These are phyloP conservation scores for Capniomyces stellatus DNA, from an alignment of 371 early-diverging fungal species.

Conservation along the genomic window DNA sequence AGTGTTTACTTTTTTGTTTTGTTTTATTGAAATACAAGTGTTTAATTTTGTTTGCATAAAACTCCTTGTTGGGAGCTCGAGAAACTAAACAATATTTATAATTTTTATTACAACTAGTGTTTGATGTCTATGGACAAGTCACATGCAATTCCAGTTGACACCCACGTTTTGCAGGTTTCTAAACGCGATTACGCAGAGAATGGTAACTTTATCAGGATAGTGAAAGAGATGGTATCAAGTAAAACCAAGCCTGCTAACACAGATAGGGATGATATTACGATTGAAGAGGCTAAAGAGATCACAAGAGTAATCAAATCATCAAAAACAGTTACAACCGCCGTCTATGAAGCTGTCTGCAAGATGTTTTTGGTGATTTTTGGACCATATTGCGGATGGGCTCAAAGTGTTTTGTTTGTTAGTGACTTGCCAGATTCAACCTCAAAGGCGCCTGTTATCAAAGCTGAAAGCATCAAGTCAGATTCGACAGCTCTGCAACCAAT, in stretches of 20 bases:
- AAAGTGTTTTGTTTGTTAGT: conserved; percentile 45
- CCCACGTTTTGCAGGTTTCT: conserved; percentile 84
- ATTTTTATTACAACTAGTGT: conserved; percentile 22
- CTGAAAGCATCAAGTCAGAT: background rate
- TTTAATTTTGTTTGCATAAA: too few species aligned
- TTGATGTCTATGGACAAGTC: conserved; percentile 64
- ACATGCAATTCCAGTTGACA: conserved; percentile 85
- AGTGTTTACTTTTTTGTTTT: background rate
- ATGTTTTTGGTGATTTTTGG: conserved; percentile 66
- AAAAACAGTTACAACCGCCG: conserved; percentile 43
- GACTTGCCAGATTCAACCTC: conserved; percentile 11
- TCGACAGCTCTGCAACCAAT: background rate
- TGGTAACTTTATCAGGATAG: background rate
- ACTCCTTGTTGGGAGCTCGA: too few species aligned
- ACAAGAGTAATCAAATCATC: conserved; percentile 8
- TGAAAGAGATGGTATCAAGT: background rate
- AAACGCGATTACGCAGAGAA: conserved; percentile 50
- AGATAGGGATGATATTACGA: background rate
- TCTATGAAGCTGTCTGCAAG: conserved; percentile 53
- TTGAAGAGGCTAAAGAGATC: conserved; percentile 3
- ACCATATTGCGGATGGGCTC: conserved; percentile 79
- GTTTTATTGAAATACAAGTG: background rate
- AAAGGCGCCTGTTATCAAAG: background rate
- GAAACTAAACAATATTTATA: too few species aligned
- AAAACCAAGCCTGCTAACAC: background rate